Evolutionary conservation across 2,329 filamentous ascomycete genomes (phyloP), one percentile per base, ranked within the genome.

Genomic region (Fusarium odoratissimum): DNA sequence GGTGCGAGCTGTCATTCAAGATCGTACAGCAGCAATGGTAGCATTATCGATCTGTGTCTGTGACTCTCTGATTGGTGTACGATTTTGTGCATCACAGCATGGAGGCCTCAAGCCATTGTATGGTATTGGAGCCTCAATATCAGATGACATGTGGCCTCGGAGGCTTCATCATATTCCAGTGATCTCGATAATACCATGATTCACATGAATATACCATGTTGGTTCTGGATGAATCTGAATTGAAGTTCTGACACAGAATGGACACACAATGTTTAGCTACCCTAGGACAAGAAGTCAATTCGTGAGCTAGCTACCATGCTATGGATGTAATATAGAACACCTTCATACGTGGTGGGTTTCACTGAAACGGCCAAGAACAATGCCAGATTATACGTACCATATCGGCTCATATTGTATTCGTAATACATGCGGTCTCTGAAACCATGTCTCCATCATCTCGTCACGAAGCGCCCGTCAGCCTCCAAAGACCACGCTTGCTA

Each of bases 61-160:
- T 48, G 23, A 57, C 45, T 44, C 41, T 62, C 67, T 52, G 66
- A 67, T 73, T 73, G 71, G 71, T 66, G 41, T 49, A 48, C 51
- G 63, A 73, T 74, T 72, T 65, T 59, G 37, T 72, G 71, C 71
- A 64, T 62, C 71, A 74, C 71, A 51, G 33, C 71, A 72, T 69
- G 62, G 67, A 31, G 71, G 71, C 71, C 71, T 73, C 67, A 74
- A 64, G 41, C n/a, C 25, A 49, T 54, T 25, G 23, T 37, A 16
- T 17, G 45, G 52, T 38, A 17, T 35, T 37, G 31, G 40, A 63
- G 49, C 42, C 55, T 54, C 25, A 40, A 59, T 62, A 33, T 35
- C 37, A 60, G 35, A 57, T 42, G 44, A 56, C 38, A 33, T 55
- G 52, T 69, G 55, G 59, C 48, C 61, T 61, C 40, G 46, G 21